A percentile compares a stretch with the other conserved stretches of the same genome.
phyloP scores from a whole-genome alignment of 805 yeast genomes.

The Ogataea trehaloabstinens region DNA sequence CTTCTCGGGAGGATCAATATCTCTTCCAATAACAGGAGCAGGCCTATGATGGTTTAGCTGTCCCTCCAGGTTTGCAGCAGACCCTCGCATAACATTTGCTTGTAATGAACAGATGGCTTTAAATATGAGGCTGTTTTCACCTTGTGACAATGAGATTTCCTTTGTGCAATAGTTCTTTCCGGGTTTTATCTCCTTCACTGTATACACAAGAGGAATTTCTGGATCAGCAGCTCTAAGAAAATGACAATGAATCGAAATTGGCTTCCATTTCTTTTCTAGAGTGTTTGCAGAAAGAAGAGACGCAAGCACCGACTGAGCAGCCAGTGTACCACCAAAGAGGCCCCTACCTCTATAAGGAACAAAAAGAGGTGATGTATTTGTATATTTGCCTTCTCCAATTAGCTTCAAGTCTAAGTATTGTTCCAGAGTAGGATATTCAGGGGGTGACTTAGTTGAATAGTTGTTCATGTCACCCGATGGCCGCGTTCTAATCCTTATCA shows the following conservation, averaged over 20 bases:
- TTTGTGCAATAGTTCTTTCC: slow-evolving; percentile 53
- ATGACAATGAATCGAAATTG: slow-evolving; percentile 61
- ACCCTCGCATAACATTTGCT: slow-evolving; percentile 29
- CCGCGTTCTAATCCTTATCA: not conserved
- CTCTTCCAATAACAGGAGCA: slow-evolving; percentile 29
- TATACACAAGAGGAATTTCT: slow-evolving; percentile 45
- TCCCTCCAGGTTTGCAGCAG: slow-evolving; percentile 29
- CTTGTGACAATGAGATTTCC: slow-evolving; percentile 54
- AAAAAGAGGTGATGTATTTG: slow-evolving; percentile 25
- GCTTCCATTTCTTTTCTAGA: slow-evolving; percentile 37
- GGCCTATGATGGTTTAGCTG: slow-evolving; percentile 28
- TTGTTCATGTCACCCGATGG: not conserved
- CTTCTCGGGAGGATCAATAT: slow-evolving; percentile 27
- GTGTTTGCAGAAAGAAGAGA: slow-evolving; percentile 51
- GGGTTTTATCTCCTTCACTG: slow-evolving; percentile 50
- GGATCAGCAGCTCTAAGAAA: slow-evolving; percentile 57
- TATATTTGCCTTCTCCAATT: slow-evolving; percentile 20
- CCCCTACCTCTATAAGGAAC: slow-evolving; percentile 59
- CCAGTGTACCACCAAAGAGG: slow-evolving; percentile 68
- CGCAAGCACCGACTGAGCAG: slow-evolving; percentile 64
- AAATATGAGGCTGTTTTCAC: slow-evolving; percentile 44
- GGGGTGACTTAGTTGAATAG: too few relatives aligned
- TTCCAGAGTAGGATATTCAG: too few relatives aligned
- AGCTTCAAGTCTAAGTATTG: slow-evolving; percentile 21
- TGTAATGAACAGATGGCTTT: slow-evolving; percentile 51